phyloP scores from a whole-genome alignment of 768 basidiomycete genomes.

The Hypholoma fasciculare region DNA sequence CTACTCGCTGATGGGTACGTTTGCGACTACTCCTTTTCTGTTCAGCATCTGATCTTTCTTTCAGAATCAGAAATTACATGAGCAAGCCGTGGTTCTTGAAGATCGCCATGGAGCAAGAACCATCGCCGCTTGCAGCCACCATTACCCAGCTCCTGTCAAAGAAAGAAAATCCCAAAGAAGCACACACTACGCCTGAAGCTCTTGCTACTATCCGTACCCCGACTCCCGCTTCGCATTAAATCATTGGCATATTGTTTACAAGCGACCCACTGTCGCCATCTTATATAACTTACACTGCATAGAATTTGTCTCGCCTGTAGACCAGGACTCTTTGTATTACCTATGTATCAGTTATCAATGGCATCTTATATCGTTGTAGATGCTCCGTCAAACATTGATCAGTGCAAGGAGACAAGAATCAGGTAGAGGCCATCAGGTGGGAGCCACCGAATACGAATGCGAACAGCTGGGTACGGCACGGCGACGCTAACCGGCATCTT shows the following conservation, averaged over 20 bases:
- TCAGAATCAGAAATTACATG: conserved; percentile 91
- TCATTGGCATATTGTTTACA: background rate
- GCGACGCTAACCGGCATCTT: conserved; percentile 1
- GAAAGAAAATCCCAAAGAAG: conserved; percentile 4
- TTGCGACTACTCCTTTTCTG: background rate
- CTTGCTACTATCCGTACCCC: background rate
- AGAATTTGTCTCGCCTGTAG: background rate
- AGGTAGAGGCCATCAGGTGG: background rate
- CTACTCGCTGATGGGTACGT: conserved; percentile 88
- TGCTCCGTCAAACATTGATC: background rate
- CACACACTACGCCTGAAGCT: background rate
- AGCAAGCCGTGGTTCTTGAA: conserved; percentile 90
- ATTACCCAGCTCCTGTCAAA: conserved; percentile 36
- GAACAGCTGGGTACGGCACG: background rate
- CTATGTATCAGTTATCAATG: conserved; percentile 6
- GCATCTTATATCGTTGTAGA: background rate
- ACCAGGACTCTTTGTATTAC: conserved; percentile 4
- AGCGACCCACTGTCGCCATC: background rate
- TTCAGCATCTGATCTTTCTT: background rate
- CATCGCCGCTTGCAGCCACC: conserved; percentile 49
- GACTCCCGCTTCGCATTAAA: conserved; percentile 2
- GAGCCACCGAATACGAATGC: conserved; percentile 2
- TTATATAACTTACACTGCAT: conserved; percentile 9
- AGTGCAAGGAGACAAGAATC: background rate
- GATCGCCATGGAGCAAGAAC: conserved; percentile 56